Base-by-base conservation (phyloP, 176 grass and related monocot species). In the Stipa capillata region DNA sequence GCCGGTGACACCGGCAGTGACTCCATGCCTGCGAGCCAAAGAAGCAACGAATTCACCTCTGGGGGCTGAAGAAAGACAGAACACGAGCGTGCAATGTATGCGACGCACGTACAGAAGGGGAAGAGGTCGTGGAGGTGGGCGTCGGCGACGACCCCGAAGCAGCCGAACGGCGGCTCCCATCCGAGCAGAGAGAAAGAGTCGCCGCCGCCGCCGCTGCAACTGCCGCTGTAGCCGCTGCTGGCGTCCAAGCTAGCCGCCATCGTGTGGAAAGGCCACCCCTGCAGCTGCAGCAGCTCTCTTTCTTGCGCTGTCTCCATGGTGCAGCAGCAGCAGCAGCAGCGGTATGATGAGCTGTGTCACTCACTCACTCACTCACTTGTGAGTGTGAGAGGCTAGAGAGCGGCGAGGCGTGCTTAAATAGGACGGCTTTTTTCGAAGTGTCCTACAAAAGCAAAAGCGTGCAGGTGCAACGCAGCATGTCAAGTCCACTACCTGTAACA, bases 341-440 rank as follows among this genome's bases (percentile, higher is more conserved):
- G 32, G 51, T 8, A 58, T 25, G 52, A 47, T 66, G 69, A 35
- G 65, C 6, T 18, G 21, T 6, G 61, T 42, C 33, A 65, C 59
- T 36, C 6, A 2, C 34, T 36, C 6, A 2, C 34, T n/a, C n/a
- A n/a, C n/a, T n/a, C n/a, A n/a, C n/a, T n/a, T 28, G 76, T 1
- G 39, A 36, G 69, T 17, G 56, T 0, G 65, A 23, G 72, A n/a
- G 43, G 20, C 43, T 35, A 6, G 48, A 6, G 81, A 49, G 48
- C 48, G 31, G 52, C 36, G 48, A 20, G 51, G 86, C 65, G 80
- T 65, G 82, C 75, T 92, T 93, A 93, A 92, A 92, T 90, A 98
- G 87, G 87, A 82, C 51, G 74, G 49, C 83, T 82, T 87, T 45
- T n/a, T 92, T 72, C 33, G 59, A 23, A 20, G 56, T 69, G 36